These are phyloP conservation scores for Conticribra guillardii DNA, from an alignment of 108 stramenopile genomes.

Conservation along the genomic window DNA sequence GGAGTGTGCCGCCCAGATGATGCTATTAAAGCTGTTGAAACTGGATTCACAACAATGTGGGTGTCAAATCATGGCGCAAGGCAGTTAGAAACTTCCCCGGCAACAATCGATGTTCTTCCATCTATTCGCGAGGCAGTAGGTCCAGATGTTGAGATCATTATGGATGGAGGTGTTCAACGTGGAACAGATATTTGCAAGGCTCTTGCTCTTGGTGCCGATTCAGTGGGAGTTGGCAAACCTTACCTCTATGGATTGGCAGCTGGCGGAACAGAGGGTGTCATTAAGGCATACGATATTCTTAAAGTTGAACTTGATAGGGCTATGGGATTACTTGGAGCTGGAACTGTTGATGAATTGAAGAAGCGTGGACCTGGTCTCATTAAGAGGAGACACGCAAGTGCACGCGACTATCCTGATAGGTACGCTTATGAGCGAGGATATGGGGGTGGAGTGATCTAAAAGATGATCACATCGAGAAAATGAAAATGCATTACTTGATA, in stretches of 20 bases:
- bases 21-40: constrained; percentile 86
- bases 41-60: constrained; percentile 97
- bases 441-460: constrained; percentile 89
- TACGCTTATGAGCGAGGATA: constrained; percentile 91
- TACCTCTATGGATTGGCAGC: constrained; percentile 96
- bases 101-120: constrained; percentile 95
- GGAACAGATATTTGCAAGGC: constrained; percentile 98
- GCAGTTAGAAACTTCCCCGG: constrained; percentile 95
- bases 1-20: constrained; percentile 97
- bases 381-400: constrained; percentile 72
- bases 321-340: constrained; percentile 90
- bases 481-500: too few relatives aligned
- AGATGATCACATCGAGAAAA: too few relatives aligned
- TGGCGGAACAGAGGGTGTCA: constrained; percentile 86
- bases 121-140: constrained; percentile 94
- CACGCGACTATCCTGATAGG: constrained; percentile 88
- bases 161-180: constrained; percentile 98
- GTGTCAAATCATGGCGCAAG: constrained; percentile 98
- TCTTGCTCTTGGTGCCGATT: constrained; percentile 92
- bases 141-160: constrained; percentile 92
- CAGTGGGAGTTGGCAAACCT: constrained; percentile 96
- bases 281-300: constrained; percentile 88
- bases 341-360: constrained; percentile 88
- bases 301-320: constrained; percentile 88
- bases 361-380: constrained; percentile 89